Evolutionary conservation across 257 asterid species (phyloP).

Genomic region (Cynanchum wilfordii): DNA sequence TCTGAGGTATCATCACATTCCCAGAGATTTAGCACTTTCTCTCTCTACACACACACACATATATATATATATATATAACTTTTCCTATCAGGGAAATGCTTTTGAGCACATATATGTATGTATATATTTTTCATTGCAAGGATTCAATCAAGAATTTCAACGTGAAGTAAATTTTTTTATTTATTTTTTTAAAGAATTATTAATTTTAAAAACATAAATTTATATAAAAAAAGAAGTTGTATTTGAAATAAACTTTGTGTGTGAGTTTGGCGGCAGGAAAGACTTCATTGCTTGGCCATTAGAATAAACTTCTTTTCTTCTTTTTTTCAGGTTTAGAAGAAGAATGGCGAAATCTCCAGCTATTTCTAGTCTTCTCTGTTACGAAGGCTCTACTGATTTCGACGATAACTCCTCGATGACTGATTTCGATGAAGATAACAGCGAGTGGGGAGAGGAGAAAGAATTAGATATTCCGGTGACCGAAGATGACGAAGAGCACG

Average conservation of each 20-base stretch:
- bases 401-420: no score
- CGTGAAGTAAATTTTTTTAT: not conserved
- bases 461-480: not conserved
- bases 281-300: no score
- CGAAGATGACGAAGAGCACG: constrained; percentile 33
- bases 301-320: not conserved
- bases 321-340: not conserved
- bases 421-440: constrained; percentile 9
- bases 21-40: not conserved
- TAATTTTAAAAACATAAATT: no score
- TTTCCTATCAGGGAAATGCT: not conserved
- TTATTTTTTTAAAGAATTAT: not conserved
- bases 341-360: constrained; percentile 31
- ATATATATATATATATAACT: no score
- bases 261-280: no score
- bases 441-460: constrained; percentile 9
- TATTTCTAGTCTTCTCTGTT: constrained; percentile 26
- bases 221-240: no score
- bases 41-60: not conserved
- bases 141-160: no score
- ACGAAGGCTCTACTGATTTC: constrained; percentile 26
- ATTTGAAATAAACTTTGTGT: no score
- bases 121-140: no score
- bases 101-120: not conserved
- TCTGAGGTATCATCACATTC: not conserved